These are phyloP conservation scores for Penicillium corylophilum DNA, from an alignment of 2,329 filamentous ascomycete species.

Conservation along the genomic window DNA sequence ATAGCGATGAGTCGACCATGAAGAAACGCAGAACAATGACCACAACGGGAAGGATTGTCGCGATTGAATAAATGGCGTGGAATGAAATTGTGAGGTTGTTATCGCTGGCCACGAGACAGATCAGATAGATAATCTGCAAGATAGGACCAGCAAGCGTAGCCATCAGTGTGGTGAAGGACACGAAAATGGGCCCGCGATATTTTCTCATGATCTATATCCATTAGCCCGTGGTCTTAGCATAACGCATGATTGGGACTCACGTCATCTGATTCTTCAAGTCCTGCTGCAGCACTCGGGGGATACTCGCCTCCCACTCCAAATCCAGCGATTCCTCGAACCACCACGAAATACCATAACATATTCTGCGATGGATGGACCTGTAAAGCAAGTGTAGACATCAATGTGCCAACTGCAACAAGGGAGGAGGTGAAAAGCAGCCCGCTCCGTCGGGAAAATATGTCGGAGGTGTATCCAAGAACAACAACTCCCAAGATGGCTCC, in stretches of 20 bases:
- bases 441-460: conserved; percentile 29
- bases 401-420: conserved; percentile 28
- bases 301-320: conserved; percentile 42
- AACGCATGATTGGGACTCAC: conserved; percentile 11
- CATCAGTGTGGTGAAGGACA: conserved; percentile 38
- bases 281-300: conserved; percentile 39
- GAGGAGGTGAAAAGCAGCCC: conserved; percentile 31
- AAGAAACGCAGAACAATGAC: conserved; percentile 35
- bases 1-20: conserved; percentile 36
- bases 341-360: conserved; percentile 41
- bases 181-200: conserved; percentile 36
- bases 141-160: conserved; percentile 35
- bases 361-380: conserved; percentile 34
- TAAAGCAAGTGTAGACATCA: conserved; percentile 40
- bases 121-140: conserved; percentile 38
- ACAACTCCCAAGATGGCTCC: conserved; percentile 32
- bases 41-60: conserved; percentile 32
- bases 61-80: conserved; percentile 34
- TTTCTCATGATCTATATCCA: conserved; percentile 19
- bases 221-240: not conserved
- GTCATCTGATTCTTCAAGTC: conserved; percentile 37
- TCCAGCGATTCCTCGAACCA: conserved; percentile 38
- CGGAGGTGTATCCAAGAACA: conserved; percentile 28
- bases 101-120: conserved; percentile 35
- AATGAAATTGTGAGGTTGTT: conserved; percentile 34